Evolutionary conservation across 140 eudicot genomes (phyloP).

Genomic region (Stevia rebaudiana): DNA sequence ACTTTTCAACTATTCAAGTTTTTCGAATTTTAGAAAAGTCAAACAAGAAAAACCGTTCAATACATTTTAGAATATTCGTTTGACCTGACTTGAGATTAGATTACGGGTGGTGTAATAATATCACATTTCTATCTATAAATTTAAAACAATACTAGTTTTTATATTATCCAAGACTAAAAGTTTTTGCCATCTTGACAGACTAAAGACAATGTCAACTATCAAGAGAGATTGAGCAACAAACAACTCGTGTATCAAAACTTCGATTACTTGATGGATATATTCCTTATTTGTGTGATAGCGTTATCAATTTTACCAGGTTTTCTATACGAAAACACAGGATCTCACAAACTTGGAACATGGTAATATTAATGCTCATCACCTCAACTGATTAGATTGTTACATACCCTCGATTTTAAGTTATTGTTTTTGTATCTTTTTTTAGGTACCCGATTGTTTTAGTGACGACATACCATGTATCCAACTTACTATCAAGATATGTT

Average conservation of each 20-base stretch:
- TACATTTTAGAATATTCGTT: no score
- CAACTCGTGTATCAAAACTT: constrained; percentile 33
- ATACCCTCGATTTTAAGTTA: not conserved
- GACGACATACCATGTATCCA: constrained; percentile 46
- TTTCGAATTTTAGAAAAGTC: no score
- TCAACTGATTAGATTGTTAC: not conserved
- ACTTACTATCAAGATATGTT: constrained; percentile 44
- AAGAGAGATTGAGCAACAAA: constrained; percentile 36
- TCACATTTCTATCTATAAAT: no score
- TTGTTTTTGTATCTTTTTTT: not conserved
- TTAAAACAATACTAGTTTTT: not conserved
- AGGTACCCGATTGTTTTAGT: constrained; percentile 54
- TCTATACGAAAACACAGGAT: constrained; percentile 49
- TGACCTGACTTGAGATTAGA: no score
- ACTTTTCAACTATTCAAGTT: no score
- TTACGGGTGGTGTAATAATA: no score
- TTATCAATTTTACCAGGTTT: constrained; percentile 55
- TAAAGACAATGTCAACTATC: constrained; percentile 17
- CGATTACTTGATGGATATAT: constrained; percentile 45
- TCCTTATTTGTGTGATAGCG: constrained; percentile 36
- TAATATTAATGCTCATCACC: not conserved
- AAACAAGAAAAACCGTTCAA: no score
- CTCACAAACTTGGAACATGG: constrained; percentile 49
- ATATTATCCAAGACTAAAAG: not conserved
- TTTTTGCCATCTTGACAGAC: constrained; percentile 17